Conservation (phyloP, 2,329 filamentous ascomycete genomes). For the Aspergillus sp. region DNA sequence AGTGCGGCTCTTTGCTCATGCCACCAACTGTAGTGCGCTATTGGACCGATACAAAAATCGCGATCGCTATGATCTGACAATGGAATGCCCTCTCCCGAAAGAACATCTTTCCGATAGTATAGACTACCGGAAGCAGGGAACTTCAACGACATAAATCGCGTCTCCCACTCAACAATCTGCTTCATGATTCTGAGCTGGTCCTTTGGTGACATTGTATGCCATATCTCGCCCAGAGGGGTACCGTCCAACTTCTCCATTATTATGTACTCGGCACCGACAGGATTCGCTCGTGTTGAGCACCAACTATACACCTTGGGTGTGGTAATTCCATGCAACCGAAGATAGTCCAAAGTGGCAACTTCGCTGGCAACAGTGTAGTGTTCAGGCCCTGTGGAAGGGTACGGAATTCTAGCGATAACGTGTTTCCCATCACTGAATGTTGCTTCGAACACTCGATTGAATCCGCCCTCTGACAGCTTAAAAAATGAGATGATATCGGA, state of each 20-base stretch:
- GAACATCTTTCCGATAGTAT: constrained; percentile 12
- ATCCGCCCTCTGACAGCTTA: constrained; percentile 39
- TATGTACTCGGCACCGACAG: constrained; percentile 12
- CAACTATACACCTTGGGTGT: constrained; percentile 11
- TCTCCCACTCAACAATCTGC: constrained; percentile 11
- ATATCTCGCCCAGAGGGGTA: constrained; percentile 7
- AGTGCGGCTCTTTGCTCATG: no score
- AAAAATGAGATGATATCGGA: constrained; percentile 20
- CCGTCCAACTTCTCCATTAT: constrained; percentile 11
- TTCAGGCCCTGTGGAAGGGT: no score
- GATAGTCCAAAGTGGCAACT: constrained; percentile 13
- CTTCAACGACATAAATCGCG: constrained; percentile 8
- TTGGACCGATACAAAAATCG: no score
- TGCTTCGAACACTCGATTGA: constrained; percentile 35
- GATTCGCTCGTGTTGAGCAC: constrained; percentile 4
- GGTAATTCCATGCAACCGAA: constrained; percentile 9
- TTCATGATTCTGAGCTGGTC: constrained; percentile 6
- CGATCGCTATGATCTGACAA: not conserved
- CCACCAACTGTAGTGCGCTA: no score
- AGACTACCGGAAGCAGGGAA: constrained; percentile 13
- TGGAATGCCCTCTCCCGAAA: not conserved
- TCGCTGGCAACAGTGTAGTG: constrained; percentile 5
- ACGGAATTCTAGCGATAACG: constrained; percentile 22
- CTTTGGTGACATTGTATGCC: constrained; percentile 9
- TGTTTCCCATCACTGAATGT: constrained; percentile 27